Evolutionary conservation across 306 rosid species (phyloP).

Genomic region (Prunus mume): DNA sequence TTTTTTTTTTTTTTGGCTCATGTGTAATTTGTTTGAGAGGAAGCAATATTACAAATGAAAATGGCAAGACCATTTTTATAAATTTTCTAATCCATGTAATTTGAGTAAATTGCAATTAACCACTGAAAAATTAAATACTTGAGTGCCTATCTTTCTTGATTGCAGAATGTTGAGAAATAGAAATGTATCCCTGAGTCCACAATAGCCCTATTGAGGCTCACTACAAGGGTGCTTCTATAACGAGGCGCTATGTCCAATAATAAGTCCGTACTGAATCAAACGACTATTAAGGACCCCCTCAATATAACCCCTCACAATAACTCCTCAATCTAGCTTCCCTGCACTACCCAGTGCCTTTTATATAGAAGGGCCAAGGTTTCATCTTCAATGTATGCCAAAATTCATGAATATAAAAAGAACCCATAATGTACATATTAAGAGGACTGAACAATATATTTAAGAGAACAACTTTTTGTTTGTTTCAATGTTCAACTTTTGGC

Average conservation of each 20-base stretch:
- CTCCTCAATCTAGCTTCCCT: too few species aligned
- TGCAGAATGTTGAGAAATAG: too few species aligned
- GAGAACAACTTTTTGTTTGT: neutral
- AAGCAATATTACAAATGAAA: neutral
- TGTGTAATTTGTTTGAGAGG: neutral
- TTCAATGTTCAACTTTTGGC: neutral
- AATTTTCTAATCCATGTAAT: neutral
- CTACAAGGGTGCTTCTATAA: too few species aligned
- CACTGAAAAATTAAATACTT: neutral
- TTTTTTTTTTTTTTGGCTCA: neutral
- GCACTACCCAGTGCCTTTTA: neutral
- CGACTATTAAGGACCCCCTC: rapidly evolving
- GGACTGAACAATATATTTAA: neutral
- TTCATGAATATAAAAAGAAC: neutral
- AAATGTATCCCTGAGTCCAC: neutral
- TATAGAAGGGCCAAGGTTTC: neutral
- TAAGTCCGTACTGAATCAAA: too few species aligned
- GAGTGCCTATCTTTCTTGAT: neutral
- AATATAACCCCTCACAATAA: too few species aligned
- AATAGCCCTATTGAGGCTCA: neutral
- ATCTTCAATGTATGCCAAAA: neutral
- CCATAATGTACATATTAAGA: neutral
- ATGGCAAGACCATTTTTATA: neutral
- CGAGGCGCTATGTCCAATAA: too few species aligned
- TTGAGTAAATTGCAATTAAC: neutral